Conservation (phyloP, 2,329 filamentous ascomycete genomes). For the Arthrinium phaeospermum region DNA sequence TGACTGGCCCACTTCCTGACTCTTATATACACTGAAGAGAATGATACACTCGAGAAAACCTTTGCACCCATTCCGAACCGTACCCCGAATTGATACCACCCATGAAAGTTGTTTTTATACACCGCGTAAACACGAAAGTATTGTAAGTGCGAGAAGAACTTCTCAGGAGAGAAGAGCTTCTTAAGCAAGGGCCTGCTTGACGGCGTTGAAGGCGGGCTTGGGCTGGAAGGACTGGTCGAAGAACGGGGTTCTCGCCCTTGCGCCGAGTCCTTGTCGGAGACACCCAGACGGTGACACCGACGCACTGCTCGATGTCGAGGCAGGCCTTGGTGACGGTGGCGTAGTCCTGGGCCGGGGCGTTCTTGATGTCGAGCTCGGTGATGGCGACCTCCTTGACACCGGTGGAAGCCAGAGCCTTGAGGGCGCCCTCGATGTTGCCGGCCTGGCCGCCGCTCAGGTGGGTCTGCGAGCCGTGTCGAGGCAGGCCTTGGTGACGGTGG, state of each 20-base stretch:
- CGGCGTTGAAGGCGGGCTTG: conserved; percentile 54
- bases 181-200: conserved; percentile 16
- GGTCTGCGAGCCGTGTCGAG: conserved; percentile 56
- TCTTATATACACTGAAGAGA: conserved; percentile 7
- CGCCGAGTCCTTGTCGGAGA: conserved; percentile 71
- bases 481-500: conserved; percentile 46
- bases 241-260: conserved; percentile 68
- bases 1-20: neutral
- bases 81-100: neutral
- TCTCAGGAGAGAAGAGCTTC: no score
- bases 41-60: conserved; percentile 9
- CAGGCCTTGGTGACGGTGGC: conserved; percentile 50
- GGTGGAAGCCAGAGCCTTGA: conserved; percentile 53
- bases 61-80: neutral
- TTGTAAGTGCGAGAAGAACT: neutral
- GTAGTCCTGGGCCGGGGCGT: conserved; percentile 54
- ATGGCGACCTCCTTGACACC: conserved; percentile 52
- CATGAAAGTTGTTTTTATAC: neutral
- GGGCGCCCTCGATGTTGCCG: conserved; percentile 46
- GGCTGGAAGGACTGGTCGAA: conserved; percentile 62
- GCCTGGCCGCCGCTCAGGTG: conserved; percentile 52
- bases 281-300: conserved; percentile 58
- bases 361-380: conserved; percentile 69
- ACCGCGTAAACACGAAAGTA: neutral
- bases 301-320: conserved; percentile 50